Conservation (phyloP, 345 rosid genomes). For the Turritis glabra region DNA sequence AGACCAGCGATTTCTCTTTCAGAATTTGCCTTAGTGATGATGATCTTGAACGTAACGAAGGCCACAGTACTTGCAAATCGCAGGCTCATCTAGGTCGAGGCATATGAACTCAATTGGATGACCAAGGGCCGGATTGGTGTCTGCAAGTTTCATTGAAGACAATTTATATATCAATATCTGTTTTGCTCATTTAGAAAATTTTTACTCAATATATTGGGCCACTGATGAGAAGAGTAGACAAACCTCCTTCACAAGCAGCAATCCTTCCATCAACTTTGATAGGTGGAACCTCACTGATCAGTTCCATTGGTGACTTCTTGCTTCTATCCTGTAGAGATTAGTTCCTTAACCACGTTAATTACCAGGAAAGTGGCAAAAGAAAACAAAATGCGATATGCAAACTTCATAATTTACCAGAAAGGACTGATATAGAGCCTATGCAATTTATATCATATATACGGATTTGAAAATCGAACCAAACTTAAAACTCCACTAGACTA, state of each 20-base stretch:
- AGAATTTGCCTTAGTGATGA: slow-evolving; percentile 58
- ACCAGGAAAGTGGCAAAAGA: neutral
- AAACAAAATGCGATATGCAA: neutral
- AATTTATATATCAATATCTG: neutral
- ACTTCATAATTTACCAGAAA: neutral
- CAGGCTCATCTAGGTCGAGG: slow-evolving; percentile 83
- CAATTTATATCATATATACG: neutral
- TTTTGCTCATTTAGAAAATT: neutral
- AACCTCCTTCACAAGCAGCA: slow-evolving; percentile 99
- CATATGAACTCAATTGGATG: slow-evolving; percentile 99
- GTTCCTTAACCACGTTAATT: neutral
- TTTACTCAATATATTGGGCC: neutral
- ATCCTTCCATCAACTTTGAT: slow-evolving; percentile 92
- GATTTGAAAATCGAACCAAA: neutral
- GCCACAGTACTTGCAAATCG: slow-evolving; percentile 97
- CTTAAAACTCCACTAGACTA: neutral
- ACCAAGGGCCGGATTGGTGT: slow-evolving; percentile 80
- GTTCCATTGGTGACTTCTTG: slow-evolving; percentile 98
- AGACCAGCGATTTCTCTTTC: neutral
- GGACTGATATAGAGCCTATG: neutral
- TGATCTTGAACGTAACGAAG: slow-evolving; percentile 90
- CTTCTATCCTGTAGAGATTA: slow-evolving; percentile 59
- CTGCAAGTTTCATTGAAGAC: slow-evolving; percentile 40
- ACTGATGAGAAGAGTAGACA: slow-evolving; percentile 22
- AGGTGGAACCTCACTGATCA: slow-evolving; percentile 97